Base-by-base conservation (phyloP, 1,284 basidiomycete genomes). In the Trametes versicolor region DNA sequence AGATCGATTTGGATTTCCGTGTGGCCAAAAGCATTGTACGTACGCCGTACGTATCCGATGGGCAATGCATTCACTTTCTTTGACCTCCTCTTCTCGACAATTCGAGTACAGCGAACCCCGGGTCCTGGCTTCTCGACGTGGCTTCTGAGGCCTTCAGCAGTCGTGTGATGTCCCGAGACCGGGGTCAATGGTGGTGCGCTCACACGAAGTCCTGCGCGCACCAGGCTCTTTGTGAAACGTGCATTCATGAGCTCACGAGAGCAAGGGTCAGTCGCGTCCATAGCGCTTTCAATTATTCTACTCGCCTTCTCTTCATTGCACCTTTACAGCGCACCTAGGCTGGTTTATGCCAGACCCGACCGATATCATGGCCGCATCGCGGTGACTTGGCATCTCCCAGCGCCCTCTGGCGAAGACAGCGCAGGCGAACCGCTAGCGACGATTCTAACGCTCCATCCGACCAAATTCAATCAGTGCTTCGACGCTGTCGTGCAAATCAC, bases 21-120 rank as follows among this genome's bases (percentile, higher is more conserved):
- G 49, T 61, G 54, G 54, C 52, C n/a, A 27, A 13, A 17, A 2
- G 48, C 41, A 25, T 41, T 12, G 29, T 60, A 60, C 58, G 58
- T 60, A 39, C 23, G 29, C 36, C 39, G 59, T 65, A 65, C 55
- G 63, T 65, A 41, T 53, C 34, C 36, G 43, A 41, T 21, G 29
- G 19, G 8, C 21, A 49, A 19, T 45, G 29, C 27, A 12, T 21
- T 45, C 47, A 21, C 23, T 21, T 36, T 45, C 34, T 25, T 39
- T 32, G 15, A 21, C 50, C 52, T 37, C 47, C 23, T 5, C 36
- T 55, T 65, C 63, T 61, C 55, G 55, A 61, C 50, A 41, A 39
- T 65, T 61, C 59, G 43, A 61, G 59, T 25, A 39, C 45, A 37
- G 15, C 25, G 19, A 32, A 25, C n/a, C 27, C 27, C 54, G 41